A percentile compares a stretch with the other conserved stretches of the same genome.
Conservation (phyloP, 2,329 filamentous ascomycete species). For the Colletotrichum sp. region DNA sequence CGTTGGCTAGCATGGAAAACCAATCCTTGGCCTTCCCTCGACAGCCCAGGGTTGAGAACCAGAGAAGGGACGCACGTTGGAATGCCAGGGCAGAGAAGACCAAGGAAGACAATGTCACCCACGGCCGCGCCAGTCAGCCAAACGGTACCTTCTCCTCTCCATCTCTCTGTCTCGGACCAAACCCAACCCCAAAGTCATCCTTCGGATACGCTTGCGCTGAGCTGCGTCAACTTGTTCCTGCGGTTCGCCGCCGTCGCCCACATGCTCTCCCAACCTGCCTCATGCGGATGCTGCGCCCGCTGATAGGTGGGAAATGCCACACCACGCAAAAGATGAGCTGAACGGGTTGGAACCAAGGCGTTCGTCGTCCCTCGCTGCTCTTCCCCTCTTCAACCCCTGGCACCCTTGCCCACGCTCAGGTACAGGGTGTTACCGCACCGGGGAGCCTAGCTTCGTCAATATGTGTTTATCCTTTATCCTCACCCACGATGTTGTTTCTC, state of each 20-base stretch:
- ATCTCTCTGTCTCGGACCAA: neutral
- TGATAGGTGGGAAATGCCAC: slow-evolving; percentile 31
- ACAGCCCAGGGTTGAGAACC: neutral
- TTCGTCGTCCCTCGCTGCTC: neutral
- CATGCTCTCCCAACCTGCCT: slow-evolving; percentile 27
- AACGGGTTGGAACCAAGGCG: slow-evolving; percentile 1
- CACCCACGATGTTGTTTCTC: neutral
- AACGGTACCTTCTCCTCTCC: neutral
- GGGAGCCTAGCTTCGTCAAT: slow-evolving; percentile 4
- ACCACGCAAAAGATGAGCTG: slow-evolving; percentile 7
- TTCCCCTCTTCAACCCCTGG: neutral
- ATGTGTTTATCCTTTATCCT: neutral
- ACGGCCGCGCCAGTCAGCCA: neutral
- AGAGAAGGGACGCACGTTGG: neutral
- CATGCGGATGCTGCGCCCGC: slow-evolving; percentile 27
- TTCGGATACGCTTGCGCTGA: neutral
- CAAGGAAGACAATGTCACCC: neutral
- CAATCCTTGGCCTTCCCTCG: neutral
- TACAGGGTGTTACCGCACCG: slow-evolving; percentile 12
- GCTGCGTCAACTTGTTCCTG: slow-evolving; percentile 8
- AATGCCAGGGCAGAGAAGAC: neutral
- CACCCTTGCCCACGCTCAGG: slow-evolving; percentile 20
- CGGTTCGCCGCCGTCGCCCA: slow-evolving; percentile 12
- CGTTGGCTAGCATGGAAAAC: neutral
- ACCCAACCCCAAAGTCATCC: neutral